These are phyloP conservation scores for Dalbergia cultrata DNA, from an alignment of 306 rosid genomes.

Conservation along the genomic window DNA sequence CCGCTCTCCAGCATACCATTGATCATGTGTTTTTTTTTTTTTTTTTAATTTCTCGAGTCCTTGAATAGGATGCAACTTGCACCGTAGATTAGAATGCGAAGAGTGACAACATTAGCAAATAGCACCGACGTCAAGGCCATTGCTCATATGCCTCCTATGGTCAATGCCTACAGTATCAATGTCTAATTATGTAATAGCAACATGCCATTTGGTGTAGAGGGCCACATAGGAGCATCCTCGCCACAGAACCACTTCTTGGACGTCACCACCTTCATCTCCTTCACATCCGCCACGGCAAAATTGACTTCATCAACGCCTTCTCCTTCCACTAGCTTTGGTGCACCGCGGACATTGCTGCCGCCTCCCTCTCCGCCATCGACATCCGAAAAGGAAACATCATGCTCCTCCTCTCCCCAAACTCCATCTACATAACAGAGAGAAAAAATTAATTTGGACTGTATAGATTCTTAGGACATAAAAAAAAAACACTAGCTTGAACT, in stretches of 20 bases:
- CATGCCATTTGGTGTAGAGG: no score
- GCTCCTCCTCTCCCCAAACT: conserved; percentile 85
- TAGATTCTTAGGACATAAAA: no score
- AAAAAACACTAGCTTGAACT: no score
- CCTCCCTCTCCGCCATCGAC: conserved; percentile 64
- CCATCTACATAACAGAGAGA: conserved; percentile 45
- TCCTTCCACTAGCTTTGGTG: conserved; percentile 73
- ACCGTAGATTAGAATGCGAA: neutral
- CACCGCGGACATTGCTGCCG: conserved; percentile 63
- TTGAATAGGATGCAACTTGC: neutral
- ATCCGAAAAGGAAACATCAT: conserved; percentile 78
- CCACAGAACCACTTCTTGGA: conserved; percentile 68
- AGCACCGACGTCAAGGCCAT: no score
- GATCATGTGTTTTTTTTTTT: no score
- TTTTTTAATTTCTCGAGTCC: no score
- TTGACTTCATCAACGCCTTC: conserved; percentile 85
- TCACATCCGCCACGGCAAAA: conserved; percentile 67
- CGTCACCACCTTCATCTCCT: conserved; percentile 80
- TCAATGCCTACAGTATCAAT: no score
- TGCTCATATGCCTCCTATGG: no score
- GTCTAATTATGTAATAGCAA: no score
- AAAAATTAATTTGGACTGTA: no score
- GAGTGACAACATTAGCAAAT: neutral
- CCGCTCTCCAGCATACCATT: no score
- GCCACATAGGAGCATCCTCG: no score